phyloP scores from a whole-genome alignment of 805 yeast genomes.

The Kluyveromyces siamensis region DNA sequence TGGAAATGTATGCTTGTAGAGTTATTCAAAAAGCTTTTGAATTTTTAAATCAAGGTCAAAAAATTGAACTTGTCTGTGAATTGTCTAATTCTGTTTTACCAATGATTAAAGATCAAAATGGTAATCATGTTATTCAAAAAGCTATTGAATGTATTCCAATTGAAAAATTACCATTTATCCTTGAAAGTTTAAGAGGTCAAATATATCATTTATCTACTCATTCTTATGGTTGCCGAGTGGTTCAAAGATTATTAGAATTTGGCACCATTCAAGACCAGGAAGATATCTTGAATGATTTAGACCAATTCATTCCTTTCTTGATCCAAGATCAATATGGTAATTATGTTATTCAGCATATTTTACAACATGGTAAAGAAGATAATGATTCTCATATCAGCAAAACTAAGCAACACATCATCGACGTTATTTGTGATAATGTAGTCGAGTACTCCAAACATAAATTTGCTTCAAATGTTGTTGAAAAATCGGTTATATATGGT shows the following conservation, averaged over 20 bases:
- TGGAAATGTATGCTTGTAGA: constrained; percentile 97
- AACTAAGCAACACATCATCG: constrained; percentile 39
- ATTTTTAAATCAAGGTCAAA: constrained; percentile 53
- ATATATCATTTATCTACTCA: constrained; percentile 86
- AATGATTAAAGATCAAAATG: constrained; percentile 91
- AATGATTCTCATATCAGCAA: constrained; percentile 12
- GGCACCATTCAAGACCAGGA: constrained; percentile 58
- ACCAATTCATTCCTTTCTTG: constrained; percentile 59
- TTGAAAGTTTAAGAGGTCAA: constrained; percentile 57
- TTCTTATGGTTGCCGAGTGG: constrained; percentile 96
- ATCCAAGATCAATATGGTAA: constrained; percentile 97
- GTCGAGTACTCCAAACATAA: constrained; percentile 89
- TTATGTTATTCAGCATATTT: constrained; percentile 92
- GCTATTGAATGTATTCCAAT: constrained; percentile 82
- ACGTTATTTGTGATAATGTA: constrained; percentile 60
- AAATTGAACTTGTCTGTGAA: constrained; percentile 61
- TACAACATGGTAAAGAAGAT: constrained; percentile 61
- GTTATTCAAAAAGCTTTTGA: constrained; percentile 93
- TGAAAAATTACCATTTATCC: constrained; percentile 56
- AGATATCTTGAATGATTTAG: constrained; percentile 60
- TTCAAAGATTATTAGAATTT: constrained; percentile 83
- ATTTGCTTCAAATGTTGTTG: constrained; percentile 96
- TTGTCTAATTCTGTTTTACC: constrained; percentile 50
- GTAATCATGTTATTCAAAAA: constrained; percentile 95
- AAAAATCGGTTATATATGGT: constrained; percentile 79